Evolutionary conservation across 2,329 filamentous ascomycete species (phyloP).

Genomic region (Hymenoscyphus infarciens): DNA sequence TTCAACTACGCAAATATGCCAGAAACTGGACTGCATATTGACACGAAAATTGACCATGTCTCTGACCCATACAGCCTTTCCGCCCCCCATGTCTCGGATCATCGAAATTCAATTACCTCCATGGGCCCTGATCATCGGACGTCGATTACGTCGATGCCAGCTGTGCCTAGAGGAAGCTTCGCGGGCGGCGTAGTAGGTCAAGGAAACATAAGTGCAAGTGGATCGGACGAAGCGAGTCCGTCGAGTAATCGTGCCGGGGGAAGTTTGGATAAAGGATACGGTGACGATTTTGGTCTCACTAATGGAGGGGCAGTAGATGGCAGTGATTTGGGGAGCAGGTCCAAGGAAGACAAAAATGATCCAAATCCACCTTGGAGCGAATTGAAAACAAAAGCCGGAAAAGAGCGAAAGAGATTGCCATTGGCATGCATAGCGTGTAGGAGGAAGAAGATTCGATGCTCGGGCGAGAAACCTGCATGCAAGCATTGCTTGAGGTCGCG

Average conservation of each 20-base stretch:
- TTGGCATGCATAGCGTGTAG: constrained; percentile 94
- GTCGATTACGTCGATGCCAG: constrained; percentile 26
- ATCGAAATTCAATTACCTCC: constrained; percentile 26
- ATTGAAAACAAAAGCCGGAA: constrained; percentile 87
- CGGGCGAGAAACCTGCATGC: constrained; percentile 94
- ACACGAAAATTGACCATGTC: constrained; percentile 27
- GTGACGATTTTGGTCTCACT: constrained; percentile 56
- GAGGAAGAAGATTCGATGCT: constrained; percentile 96
- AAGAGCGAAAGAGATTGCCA: constrained; percentile 88
- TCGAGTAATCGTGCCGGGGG: constrained; percentile 29
- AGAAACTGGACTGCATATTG: constrained; percentile 39
- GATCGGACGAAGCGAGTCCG: constrained; percentile 35
- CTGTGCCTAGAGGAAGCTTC: constrained; percentile 24
- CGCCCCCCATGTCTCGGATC: constrained; percentile 21
- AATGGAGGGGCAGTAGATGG: constrained; percentile 47
- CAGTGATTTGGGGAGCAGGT: constrained; percentile 50
- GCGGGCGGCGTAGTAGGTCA: constrained; percentile 20
- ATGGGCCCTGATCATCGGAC: constrained; percentile 24
- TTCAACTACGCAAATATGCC: constrained; percentile 47
- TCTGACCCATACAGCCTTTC: constrained; percentile 28
- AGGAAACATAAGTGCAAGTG: constrained; percentile 28
- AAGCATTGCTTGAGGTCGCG: constrained; percentile 91
- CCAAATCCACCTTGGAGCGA: constrained; percentile 71
- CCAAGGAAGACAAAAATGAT: constrained; percentile 56
- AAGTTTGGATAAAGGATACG: constrained; percentile 28